Evolutionary conservation across 2,329 filamentous ascomycete species (phyloP).

Genomic region (Lecanicillium sp.): DNA sequence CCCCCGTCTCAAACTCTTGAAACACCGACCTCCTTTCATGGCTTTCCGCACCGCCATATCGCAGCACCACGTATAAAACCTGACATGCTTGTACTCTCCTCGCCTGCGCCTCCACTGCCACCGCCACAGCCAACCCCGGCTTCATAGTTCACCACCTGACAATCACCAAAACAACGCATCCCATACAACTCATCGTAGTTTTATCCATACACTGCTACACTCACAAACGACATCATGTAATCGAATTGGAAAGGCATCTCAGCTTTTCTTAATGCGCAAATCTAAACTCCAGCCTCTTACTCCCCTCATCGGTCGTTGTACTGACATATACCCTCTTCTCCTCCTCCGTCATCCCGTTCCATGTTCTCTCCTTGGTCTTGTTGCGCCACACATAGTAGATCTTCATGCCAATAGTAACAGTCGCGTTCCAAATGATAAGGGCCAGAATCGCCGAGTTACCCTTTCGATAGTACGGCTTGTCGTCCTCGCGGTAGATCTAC

Average conservation of each 20-base stretch:
- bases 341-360: constrained; percentile 40
- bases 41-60: too few species aligned
- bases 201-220: not conserved
- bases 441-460: constrained; percentile 52
- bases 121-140: too few species aligned
- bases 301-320: constrained; percentile 34
- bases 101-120: too few species aligned
- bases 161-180: not conserved
- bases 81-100: too few species aligned
- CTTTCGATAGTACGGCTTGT: constrained; percentile 22
- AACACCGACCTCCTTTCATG: too few species aligned
- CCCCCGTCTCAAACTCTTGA: too few species aligned
- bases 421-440: constrained; percentile 32
- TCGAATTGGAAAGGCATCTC: not conserved
- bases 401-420: constrained; percentile 26
- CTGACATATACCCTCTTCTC: constrained; percentile 22
- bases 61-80: too few species aligned
- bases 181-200: not conserved
- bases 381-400: constrained; percentile 31
- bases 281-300: constrained; percentile 33
- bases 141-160: too few species aligned
- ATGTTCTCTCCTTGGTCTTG: constrained; percentile 30
- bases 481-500: constrained; percentile 28
- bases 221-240: not conserved
- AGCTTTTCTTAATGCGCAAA: constrained; percentile 25